Evolutionary conservation across 805 yeast species (phyloP), one percentile per base, ranked within the genome.

Genomic region (Saturnispora bothae): DNA sequence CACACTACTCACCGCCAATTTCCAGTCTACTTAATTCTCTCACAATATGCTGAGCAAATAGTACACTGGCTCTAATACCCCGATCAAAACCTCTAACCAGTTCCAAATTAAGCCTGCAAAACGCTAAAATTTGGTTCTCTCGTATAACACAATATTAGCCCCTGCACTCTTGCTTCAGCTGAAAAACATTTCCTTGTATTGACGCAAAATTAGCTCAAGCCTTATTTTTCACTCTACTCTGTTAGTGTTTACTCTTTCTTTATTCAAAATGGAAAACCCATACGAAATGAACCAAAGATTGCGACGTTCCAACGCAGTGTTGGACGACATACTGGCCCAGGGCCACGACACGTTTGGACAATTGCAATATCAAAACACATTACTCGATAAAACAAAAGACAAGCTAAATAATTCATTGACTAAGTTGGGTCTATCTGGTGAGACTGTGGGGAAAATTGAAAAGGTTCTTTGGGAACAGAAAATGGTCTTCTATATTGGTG

Each of bases 321-420:
- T 92, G 43, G 98, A 92, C 54, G 85, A 83, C 46, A 84, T 92
- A 30, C 57, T 92, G 31, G 96, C 83, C 51, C 81, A 84, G 79
- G 97, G 96, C 2, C 74, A 81, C 43, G 70, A 71, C 34, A 84
- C 95, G 2, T 73, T 85, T 46, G 94, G 83, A 36, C 95, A 88
- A 53, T 65, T 92, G 17, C 80, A 82, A 15, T 86, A 80, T 33
- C 96, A 92, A 54, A 83, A 84, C 56, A 80, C 78, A 50, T 68
- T 78, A 21, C 66, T 89, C 40, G 63, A 69, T 40, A 65, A 65
- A 42, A 67, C 89, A 22, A 84, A 80, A 46, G 60, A 66, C 31
- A 73, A 68, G 46, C 67, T 92, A 63, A 73, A 77, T 33, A 69
- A 75, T 36, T 71, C 83, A 19, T 73, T 92, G 44, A 67, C 73